Percentiles rank a stretch among this genome's conserved stretches.
phyloP scores from a whole-genome alignment of 352 stramenopile genomes.

The Pythium sp. region DNA sequence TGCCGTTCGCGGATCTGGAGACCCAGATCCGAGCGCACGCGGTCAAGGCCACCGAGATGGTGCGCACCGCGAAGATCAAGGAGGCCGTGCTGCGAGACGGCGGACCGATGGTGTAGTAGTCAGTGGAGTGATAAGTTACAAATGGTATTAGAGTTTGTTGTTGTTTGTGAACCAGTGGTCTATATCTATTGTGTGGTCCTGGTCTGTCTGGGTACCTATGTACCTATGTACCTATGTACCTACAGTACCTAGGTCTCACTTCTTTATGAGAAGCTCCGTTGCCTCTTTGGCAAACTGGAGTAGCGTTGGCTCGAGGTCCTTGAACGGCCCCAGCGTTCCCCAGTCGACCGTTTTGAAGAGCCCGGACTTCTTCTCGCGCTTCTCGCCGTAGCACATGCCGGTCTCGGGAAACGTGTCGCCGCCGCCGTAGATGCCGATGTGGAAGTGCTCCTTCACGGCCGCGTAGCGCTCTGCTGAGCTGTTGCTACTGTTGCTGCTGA shows the following conservation, averaged over 20 bases:
- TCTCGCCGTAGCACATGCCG: constrained; percentile 45
- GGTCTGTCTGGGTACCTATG: neutral
- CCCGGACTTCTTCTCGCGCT: constrained; percentile 18
- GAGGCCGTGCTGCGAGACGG: neutral
- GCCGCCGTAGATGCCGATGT: constrained; percentile 37
- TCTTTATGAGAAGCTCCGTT: constrained; percentile 16
- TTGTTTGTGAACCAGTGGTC: neutral
- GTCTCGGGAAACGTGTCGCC: constrained; percentile 32
- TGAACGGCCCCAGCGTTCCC: constrained; percentile 26
- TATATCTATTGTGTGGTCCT: neutral
- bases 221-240: neutral
- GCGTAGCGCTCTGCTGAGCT: constrained; percentile 25
- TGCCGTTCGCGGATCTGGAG: constrained; percentile 31
- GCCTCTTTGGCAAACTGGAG: constrained; percentile 35
- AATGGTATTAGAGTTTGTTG: neutral
- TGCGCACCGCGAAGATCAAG: constrained; percentile 6
- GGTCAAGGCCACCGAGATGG: constrained; percentile 21
- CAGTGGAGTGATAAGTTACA: neutral
- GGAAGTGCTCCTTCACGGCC: constrained; percentile 33
- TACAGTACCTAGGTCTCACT: neutral
- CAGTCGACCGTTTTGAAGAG: constrained; percentile 34
- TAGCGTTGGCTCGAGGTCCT: constrained; percentile 28
- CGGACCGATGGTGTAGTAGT: neutral
- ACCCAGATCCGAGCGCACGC: constrained; percentile 26
- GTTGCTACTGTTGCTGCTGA: neutral